Conservation (phyloP, 176 grass and related monocot genomes). For the Tuctoria greenei region DNA sequence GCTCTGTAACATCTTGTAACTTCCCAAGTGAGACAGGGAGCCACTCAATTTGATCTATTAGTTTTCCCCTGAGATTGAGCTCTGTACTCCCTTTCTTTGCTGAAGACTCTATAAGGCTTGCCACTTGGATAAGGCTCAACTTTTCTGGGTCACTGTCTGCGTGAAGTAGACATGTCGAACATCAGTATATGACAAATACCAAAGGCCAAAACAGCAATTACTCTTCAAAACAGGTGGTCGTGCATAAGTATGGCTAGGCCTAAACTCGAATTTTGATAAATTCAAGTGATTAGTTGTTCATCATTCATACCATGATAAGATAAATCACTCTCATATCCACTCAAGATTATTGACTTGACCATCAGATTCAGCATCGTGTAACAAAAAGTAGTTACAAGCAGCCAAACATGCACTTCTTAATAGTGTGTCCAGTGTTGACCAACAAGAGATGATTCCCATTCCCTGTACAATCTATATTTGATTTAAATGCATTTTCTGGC, state of each 20-base stretch:
- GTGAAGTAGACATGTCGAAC: constrained; percentile 22
- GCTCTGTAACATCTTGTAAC: constrained; percentile 73
- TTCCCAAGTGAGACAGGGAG: constrained; percentile 94
- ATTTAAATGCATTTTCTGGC: background rate
- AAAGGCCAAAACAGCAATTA: background rate
- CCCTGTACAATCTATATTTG: background rate
- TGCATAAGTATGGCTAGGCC: constrained; percentile 18
- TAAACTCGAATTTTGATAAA: constrained; percentile 16
- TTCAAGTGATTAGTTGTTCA: background rate
- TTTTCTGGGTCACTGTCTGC: constrained; percentile 57
- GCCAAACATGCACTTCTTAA: background rate
- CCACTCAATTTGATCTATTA: constrained; percentile 92
- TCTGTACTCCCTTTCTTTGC: constrained; percentile 70
- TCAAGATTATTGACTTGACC: constrained; percentile 2
- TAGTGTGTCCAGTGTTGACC: background rate
- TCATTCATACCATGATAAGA: background rate
- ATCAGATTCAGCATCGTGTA: background rate
- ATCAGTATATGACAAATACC: background rate
- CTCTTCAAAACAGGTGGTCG: background rate
- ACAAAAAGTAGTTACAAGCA: background rate
- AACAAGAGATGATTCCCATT: background rate
- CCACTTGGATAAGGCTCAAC: constrained; percentile 93
- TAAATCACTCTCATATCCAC: background rate
- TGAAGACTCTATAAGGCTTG: constrained; percentile 83
- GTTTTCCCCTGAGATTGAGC: constrained; percentile 77